phyloP scores from a whole-genome alignment of 2,329 filamentous ascomycete species.

The Zelopaecilomyces penicillatus region DNA sequence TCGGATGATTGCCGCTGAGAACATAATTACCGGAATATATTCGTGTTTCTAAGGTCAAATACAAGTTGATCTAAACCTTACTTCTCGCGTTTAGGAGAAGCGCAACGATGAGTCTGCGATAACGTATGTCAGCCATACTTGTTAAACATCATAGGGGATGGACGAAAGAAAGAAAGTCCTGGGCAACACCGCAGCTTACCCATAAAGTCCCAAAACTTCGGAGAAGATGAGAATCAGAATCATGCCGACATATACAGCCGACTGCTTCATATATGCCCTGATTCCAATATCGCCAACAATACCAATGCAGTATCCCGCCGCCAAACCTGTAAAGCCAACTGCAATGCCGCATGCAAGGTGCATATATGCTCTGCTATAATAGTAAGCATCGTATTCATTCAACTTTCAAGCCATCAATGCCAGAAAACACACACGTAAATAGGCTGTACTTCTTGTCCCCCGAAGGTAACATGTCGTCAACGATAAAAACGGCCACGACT shows the following conservation, averaged over 20 bases:
- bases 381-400: too few relatives aligned
- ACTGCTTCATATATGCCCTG: conserved; percentile 91
- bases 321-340: conserved; percentile 85
- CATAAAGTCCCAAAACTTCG: conserved; percentile 93
- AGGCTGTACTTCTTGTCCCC: conserved; percentile 60
- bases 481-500: conserved; percentile 92
- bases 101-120: conserved; percentile 73
- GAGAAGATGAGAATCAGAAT: conserved; percentile 97
- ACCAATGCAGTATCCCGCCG: conserved; percentile 93
- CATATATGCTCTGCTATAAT: conserved; percentile 64
- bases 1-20: too few relatives aligned
- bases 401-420: too few relatives aligned
- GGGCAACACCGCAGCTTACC: conserved; percentile 45
- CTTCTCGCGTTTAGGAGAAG: conserved; percentile 86
- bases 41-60: too few relatives aligned
- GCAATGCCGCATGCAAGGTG: conserved; percentile 85
- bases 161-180: too few relatives aligned
- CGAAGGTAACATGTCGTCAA: conserved; percentile 67
- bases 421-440: too few relatives aligned
- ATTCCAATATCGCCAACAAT: conserved; percentile 92
- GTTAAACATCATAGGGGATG: conserved; percentile 1
- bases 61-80: conserved; percentile 40
- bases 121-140: neutral
- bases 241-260: conserved; percentile 95
- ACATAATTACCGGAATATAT: too few relatives aligned